phyloP scores from a whole-genome alignment of 2,329 filamentous ascomycete species.

The Fusarium mundagurra region DNA sequence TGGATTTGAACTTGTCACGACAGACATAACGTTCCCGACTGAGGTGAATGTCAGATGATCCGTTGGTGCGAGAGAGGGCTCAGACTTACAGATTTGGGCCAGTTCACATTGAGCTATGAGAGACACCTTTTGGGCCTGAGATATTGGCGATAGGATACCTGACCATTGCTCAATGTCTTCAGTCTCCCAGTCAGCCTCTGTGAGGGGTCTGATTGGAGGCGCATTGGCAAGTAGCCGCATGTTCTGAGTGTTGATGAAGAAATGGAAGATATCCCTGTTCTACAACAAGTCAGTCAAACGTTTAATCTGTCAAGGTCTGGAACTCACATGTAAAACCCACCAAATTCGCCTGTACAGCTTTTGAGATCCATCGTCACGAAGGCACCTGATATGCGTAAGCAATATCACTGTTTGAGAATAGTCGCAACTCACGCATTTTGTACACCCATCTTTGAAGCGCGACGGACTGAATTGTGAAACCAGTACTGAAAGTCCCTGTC shows the following conservation, averaged over 20 bases:
- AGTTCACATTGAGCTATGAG: constrained; percentile 15
- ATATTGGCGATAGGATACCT: not conserved
- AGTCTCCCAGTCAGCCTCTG: constrained; percentile 20
- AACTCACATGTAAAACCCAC: constrained; percentile 31
- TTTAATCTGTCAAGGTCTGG: fast-evolving
- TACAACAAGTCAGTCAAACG: not conserved
- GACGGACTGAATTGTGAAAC: constrained; percentile 29
- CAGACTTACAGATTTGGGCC: constrained; percentile 12
- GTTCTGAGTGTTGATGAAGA: constrained; percentile 20
- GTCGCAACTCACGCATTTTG: not conserved
- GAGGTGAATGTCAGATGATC: not conserved
- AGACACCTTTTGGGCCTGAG: not conserved
- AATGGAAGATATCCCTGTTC: constrained; percentile 17
- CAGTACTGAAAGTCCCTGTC: constrained; percentile 34
- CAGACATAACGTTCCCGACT: not conserved
- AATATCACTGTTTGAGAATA: fast-evolving
- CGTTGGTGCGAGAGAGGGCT: fast-evolving
- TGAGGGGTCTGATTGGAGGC: not conserved
- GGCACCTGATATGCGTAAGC: not conserved
- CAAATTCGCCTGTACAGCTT: constrained; percentile 27
- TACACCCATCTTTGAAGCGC: constrained; percentile 8
- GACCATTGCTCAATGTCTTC: not conserved
- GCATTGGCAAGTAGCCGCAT: not conserved
- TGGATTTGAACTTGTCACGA: not conserved
- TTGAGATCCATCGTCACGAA: not conserved